Conservation (phyloP, 1,284 basidiomycete species). For the Cutaneotrichosporon sp. region DNA sequence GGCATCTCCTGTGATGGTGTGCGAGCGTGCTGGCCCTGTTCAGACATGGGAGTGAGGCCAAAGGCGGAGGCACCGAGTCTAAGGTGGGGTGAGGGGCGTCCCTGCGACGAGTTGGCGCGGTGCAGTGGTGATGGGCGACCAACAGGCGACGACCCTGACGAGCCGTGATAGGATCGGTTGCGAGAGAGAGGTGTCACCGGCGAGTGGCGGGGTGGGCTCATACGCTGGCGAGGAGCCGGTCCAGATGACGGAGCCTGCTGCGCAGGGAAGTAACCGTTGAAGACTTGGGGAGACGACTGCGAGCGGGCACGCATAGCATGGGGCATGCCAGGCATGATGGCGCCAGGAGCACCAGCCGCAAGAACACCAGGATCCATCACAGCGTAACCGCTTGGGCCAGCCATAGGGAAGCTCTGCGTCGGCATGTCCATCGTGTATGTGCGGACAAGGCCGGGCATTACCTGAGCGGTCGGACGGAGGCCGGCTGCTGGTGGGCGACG, state of each 20-base stretch:
- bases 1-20: constrained; percentile 1
- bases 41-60: constrained; percentile 13
- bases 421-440: constrained; percentile 19
- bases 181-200: constrained; percentile 12
- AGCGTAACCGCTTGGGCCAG: constrained; percentile 12
- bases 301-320: constrained; percentile 15
- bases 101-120: constrained; percentile 15
- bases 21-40: neutral
- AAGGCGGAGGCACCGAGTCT: constrained; percentile 17
- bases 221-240: constrained; percentile 20
- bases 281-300: constrained; percentile 20
- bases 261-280: constrained; percentile 1
- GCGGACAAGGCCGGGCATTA: constrained; percentile 13
- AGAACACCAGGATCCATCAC: constrained; percentile 6
- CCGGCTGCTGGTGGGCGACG: constrained; percentile 12
- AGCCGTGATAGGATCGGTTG: constrained; percentile 16
- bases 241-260: constrained; percentile 15
- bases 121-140: constrained; percentile 13
- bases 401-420: constrained; percentile 14
- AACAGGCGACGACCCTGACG: constrained; percentile 5
- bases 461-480: constrained; percentile 1
- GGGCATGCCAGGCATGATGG: constrained; percentile 9
- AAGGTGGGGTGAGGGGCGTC: constrained; percentile 18
- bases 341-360: neutral
- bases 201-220: constrained; percentile 15